Percentiles rank a stretch among this genome's conserved stretches.
Conservation (phyloP, 331 rosid species). For the Acacia concinna region DNA sequence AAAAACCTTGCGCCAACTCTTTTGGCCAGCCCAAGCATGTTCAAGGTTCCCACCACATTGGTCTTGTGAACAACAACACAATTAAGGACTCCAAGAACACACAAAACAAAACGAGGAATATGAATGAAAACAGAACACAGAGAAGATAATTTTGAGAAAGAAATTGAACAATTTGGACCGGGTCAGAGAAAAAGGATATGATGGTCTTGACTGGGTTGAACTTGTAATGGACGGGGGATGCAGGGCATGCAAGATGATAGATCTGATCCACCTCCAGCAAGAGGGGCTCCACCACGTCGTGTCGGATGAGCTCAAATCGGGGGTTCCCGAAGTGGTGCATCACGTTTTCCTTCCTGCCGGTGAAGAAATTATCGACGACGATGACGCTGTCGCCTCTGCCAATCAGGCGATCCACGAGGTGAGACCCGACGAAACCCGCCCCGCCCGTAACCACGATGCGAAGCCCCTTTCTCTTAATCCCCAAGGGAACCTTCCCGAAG, state of each 20-base stretch:
- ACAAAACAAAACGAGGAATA: neutral
- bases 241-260: slow-evolving; percentile 97
- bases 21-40: slow-evolving; percentile 89
- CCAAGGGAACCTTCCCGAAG: slow-evolving; percentile 68
- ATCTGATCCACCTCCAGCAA: slow-evolving; percentile 94
- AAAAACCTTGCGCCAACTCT: slow-evolving; percentile 85
- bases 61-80: slow-evolving; percentile 56
- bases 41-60: slow-evolving; percentile 91
- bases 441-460: slow-evolving; percentile 95
- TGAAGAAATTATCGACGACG: slow-evolving; percentile 90
- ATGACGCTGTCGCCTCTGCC: slow-evolving; percentile 86
- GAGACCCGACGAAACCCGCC: slow-evolving; percentile 92
- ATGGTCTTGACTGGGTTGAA: slow-evolving; percentile 96
- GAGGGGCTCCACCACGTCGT: slow-evolving; percentile 94
- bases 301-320: slow-evolving; percentile 82
- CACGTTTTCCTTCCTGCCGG: slow-evolving; percentile 83
- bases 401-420: slow-evolving; percentile 83
- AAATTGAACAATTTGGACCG: neutral
- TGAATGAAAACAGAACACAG: neutral
- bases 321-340: slow-evolving; percentile 92
- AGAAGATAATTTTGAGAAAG: neutral
- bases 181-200: slow-evolving; percentile 63
- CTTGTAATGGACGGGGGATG: slow-evolving; percentile 94
- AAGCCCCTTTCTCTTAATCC: slow-evolving; percentile 69
- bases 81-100: slow-evolving; percentile 46